These are phyloP conservation scores for Yamadazyma aaseri DNA, from an alignment of 1,139 yeast species.

Conservation along the genomic window DNA sequence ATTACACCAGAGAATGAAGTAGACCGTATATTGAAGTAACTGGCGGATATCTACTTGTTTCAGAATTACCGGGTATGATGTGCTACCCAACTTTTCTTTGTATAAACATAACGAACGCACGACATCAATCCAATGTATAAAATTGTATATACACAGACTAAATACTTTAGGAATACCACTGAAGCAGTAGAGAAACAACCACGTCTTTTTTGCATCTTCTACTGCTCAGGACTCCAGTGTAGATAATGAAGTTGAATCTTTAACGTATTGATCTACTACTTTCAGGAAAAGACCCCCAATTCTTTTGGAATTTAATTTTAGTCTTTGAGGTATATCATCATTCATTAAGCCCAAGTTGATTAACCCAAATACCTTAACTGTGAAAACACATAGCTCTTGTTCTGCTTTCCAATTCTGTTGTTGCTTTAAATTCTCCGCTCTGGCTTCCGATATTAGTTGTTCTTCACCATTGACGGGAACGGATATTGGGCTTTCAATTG, in stretches of 20 bases:
- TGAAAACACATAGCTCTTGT: slow-evolving; percentile 48
- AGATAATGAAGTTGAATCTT: slow-evolving; percentile 6
- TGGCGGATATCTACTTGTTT: too few relatives aligned
- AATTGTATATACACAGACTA: slow-evolving; percentile 14
- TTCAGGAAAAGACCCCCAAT: slow-evolving; percentile 43
- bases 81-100: too few relatives aligned
- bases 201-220: too few relatives aligned
- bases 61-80: too few relatives aligned
- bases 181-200: slow-evolving; percentile 14
- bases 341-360: slow-evolving; percentile 38
- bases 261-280: slow-evolving; percentile 15
- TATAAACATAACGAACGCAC: too few relatives aligned
- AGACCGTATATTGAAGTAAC: too few relatives aligned
- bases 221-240: slow-evolving; percentile 6
- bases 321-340: slow-evolving; percentile 31
- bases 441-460: background rate
- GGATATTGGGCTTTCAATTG: background rate
- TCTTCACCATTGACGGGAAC: background rate
- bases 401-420: slow-evolving; percentile 34
- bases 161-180: slow-evolving; percentile 7
- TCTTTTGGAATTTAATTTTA: slow-evolving; percentile 45
- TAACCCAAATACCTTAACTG: slow-evolving; percentile 50
- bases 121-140: too few relatives aligned
- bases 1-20: slow-evolving; percentile 17
- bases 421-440: slow-evolving; percentile 13